Conservation (phyloP, 2,329 filamentous ascomycete genomes). For the Neonectria hederae region DNA sequence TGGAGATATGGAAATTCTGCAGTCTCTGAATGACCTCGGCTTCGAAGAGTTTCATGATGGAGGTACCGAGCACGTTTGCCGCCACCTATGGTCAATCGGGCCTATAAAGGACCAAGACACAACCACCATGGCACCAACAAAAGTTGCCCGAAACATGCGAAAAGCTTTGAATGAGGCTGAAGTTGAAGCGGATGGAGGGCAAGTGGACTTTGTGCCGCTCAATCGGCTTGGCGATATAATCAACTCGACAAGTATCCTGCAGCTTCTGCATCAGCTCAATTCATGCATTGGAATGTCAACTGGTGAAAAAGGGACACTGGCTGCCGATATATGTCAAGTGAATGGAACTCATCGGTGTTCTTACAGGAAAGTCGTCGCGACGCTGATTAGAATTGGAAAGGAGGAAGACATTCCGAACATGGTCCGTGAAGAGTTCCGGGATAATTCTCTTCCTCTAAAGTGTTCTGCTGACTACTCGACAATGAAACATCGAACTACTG, state of each 20-base stretch:
- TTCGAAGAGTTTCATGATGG: no score
- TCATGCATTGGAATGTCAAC: background rate
- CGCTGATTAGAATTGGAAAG: background rate
- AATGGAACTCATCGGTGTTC: no score
- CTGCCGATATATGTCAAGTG: no score
- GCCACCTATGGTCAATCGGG: background rate
- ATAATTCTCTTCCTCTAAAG: background rate
- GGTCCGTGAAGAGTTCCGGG: background rate
- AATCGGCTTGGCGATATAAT: background rate
- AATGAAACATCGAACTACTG: background rate
- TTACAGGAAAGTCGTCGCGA: background rate
- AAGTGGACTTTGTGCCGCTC: background rate
- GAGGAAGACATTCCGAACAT: background rate
- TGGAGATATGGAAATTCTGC: no score
- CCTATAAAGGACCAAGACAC: background rate
- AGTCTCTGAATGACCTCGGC: no score
- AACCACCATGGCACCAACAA: background rate
- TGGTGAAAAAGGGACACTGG: background rate
- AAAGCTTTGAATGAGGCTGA: background rate
- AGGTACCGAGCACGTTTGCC: no score
- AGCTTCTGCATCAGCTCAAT: background rate
- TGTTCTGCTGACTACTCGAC: accelerated
- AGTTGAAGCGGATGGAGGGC: background rate
- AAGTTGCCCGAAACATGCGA: background rate
- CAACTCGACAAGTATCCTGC: background rate